Percentiles rank a stretch among this genome's conserved stretches.
Evolutionary conservation across 169 alveolate species (phyloP).

Genomic region (Plasmodium vinckei): DNA sequence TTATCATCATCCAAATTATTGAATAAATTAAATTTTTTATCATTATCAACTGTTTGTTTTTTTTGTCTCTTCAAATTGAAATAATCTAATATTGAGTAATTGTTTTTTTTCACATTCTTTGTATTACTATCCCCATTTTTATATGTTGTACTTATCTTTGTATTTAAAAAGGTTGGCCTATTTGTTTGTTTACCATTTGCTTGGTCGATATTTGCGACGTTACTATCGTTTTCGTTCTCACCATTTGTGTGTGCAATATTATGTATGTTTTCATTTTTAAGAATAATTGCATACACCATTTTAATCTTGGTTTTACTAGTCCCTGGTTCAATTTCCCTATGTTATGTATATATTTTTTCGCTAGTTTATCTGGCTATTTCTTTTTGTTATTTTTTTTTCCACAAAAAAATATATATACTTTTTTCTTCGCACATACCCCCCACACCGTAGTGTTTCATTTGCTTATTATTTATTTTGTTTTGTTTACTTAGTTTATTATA

Average conservation of each 20-base stretch:
- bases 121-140: constrained; percentile 3
- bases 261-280: constrained; percentile 14
- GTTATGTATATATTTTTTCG: no score
- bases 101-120: constrained; percentile 17
- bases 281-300: constrained; percentile 68
- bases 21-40: constrained; percentile 2
- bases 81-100: constrained; percentile 58
- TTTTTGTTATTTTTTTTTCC: constrained; percentile 8
- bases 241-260: not conserved
- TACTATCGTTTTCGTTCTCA: not conserved
- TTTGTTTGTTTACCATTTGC: not conserved
- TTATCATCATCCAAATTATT: constrained; percentile 3
- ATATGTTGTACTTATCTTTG: constrained; percentile 10
- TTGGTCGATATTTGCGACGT: not conserved
- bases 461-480: no score
- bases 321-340: no score
- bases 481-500: no score
- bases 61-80: constrained; percentile 38
- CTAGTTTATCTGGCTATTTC: not conserved
- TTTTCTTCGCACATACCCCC: no score
- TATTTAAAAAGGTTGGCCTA: not conserved
- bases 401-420: not conserved
- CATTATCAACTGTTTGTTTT: constrained; percentile 14
- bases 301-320: constrained; percentile 1
- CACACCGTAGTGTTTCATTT: no score